phyloP scores from a whole-genome alignment of 1,139 yeast species.

The Yamadazyma mexicana region DNA sequence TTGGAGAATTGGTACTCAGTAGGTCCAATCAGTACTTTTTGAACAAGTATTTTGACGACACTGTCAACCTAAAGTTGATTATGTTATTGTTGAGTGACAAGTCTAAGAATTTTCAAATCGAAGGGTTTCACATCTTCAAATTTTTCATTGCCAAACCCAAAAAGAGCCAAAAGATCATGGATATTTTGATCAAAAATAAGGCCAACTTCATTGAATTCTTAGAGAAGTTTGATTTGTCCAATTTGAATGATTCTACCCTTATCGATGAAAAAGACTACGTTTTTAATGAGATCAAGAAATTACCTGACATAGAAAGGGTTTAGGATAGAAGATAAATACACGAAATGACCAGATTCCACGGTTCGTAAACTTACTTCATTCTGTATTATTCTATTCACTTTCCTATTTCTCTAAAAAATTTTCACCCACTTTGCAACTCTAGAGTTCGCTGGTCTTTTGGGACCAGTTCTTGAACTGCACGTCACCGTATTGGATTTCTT shows the following conservation, averaged over 20 bases:
- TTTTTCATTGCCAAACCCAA: conserved; percentile 94
- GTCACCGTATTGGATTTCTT: conserved; percentile 85
- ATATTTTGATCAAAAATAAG: conserved; percentile 80
- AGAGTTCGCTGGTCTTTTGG: conserved; percentile 38
- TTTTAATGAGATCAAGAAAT: conserved; percentile 66
- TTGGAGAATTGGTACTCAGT: conserved; percentile 73
- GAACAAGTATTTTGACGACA: conserved; percentile 74
- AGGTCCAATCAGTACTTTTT: conserved; percentile 72
- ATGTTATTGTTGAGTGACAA: conserved; percentile 88
- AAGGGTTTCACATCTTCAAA: conserved; percentile 91
- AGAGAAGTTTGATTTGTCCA: conserved; percentile 61
- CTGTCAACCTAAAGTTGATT: conserved; percentile 77
- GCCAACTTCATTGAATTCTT: conserved; percentile 72
- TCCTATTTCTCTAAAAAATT: too few species aligned
- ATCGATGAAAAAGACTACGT: conserved; percentile 82
- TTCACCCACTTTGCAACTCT: too few species aligned
- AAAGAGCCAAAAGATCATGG: conserved; percentile 75
- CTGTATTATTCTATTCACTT: background rate
- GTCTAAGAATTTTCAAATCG: conserved; percentile 84
- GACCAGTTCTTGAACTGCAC: conserved; percentile 66
- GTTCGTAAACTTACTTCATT: too few species aligned
- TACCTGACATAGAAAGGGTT: conserved; percentile 48
- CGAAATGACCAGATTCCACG: too few species aligned
- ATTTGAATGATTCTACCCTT: conserved; percentile 66
- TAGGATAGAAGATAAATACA: background rate